These are phyloP conservation scores for Plasmodium berghei DNA, from an alignment of 169 alveolate species.

Conservation along the genomic window DNA sequence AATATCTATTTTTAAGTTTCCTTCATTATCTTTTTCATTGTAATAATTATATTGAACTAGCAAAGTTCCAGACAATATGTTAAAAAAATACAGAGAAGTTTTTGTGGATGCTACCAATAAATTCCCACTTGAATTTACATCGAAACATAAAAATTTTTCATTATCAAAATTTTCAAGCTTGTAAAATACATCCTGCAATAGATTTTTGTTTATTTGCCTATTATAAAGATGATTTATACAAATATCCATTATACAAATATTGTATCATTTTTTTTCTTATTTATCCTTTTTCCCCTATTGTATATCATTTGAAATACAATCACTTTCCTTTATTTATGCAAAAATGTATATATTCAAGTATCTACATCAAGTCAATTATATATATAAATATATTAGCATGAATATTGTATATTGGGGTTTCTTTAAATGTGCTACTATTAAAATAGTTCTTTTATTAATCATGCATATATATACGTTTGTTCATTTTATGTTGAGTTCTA, in stretches of 20 bases:
- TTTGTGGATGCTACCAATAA: slow-evolving; percentile 53
- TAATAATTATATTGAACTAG: slow-evolving; percentile 38
- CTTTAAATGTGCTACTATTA: too few relatives aligned
- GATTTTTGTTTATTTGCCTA: slow-evolving; percentile 53
- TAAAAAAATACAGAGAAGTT: slow-evolving; percentile 52
- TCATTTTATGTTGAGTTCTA: too few relatives aligned
- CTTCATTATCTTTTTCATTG: slow-evolving; percentile 27
- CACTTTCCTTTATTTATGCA: background rate
- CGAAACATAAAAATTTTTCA: slow-evolving; percentile 73
- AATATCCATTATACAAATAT: slow-evolving; percentile 65
- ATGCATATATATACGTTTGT: too few relatives aligned
- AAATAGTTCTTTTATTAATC: too few relatives aligned
- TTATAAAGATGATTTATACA: slow-evolving; percentile 71
- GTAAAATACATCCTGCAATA: slow-evolving; percentile 72
- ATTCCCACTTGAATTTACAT: slow-evolving; percentile 60
- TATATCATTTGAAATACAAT: slow-evolving; percentile 16
- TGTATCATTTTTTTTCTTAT: slow-evolving; percentile 33
- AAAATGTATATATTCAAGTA: background rate
- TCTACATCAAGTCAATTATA: background rate
- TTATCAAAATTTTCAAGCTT: slow-evolving; percentile 51
- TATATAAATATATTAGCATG: background rate
- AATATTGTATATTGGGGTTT: background rate
- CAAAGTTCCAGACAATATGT: slow-evolving; percentile 60
- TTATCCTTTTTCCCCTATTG: slow-evolving; percentile 5
- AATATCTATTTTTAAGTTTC: slow-evolving; percentile 8